phyloP scores from a whole-genome alignment of 176 grass and related monocot genomes.

The Saccharum spontaneum region DNA sequence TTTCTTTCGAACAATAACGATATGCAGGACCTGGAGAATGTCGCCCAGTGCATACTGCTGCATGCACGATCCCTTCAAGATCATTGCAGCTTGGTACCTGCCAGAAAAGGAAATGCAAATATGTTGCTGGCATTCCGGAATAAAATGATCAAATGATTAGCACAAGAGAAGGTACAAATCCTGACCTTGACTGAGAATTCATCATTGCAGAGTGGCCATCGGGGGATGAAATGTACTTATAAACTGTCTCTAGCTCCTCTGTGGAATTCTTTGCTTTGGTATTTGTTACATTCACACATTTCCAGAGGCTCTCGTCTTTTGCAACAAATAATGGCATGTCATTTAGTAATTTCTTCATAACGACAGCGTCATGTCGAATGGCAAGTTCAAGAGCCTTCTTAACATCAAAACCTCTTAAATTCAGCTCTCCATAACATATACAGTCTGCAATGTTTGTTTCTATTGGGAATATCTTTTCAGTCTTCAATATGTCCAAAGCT shows the following conservation, averaged over 20 bases:
- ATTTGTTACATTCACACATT: conserved; percentile 78
- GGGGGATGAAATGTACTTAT: conserved; percentile 48
- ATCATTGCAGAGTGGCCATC: conserved; percentile 46
- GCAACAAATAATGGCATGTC: conserved; percentile 57
- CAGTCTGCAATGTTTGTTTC: conserved; percentile 81
- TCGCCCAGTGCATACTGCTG: conserved; percentile 62
- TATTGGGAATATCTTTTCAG: conserved; percentile 63
- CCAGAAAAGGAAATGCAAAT: conserved; percentile 24
- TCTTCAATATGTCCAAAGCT: conserved; percentile 56
- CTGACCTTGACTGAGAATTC: conserved; percentile 65
- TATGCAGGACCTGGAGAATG: conserved; percentile 75
- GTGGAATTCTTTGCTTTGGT: conserved; percentile 51
- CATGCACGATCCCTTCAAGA: conserved; percentile 69
- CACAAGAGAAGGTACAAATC: conserved; percentile 10
- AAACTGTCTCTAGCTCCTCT: conserved; percentile 39
- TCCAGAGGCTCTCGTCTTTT: conserved; percentile 63
- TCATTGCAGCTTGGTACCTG: conserved; percentile 79
- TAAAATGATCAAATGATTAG: conserved; percentile 26
- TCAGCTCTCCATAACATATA: conserved; percentile 62
- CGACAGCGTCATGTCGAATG: conserved; percentile 42
- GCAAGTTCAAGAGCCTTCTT: conserved; percentile 60
- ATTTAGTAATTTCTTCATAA: conserved; percentile 66
- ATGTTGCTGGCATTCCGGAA: conserved; percentile 13
- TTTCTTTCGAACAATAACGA: conserved; percentile 52
- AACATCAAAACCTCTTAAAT: conserved; percentile 51